Percentiles rank a stretch among this genome's conserved stretches.
These are phyloP conservation scores for Monosporascus sp. DNA, from an alignment of 2,329 filamentous ascomycete species.

Conservation along the genomic window DNA sequence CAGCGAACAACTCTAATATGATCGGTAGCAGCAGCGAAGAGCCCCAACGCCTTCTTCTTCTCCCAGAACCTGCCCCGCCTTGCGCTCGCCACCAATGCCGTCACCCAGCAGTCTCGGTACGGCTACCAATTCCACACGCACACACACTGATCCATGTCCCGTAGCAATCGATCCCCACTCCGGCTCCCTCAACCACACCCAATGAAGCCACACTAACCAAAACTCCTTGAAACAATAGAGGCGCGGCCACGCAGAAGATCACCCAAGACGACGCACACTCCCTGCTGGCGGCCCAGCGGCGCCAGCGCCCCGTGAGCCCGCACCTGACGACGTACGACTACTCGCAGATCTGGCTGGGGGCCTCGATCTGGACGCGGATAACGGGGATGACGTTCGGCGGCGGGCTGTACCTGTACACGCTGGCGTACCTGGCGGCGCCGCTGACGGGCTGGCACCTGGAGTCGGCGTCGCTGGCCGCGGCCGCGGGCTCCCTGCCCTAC, in stretches of 20 bases:
- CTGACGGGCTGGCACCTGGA: constrained; percentile 61
- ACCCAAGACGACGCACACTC: constrained; percentile 47
- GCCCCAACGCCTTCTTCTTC: constrained; percentile 44
- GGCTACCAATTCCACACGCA: constrained; percentile 5
- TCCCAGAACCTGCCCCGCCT: constrained; percentile 43
- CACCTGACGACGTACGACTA: constrained; percentile 83
- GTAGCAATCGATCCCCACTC: too few relatives aligned
- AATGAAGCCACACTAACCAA: neutral
- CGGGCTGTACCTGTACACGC: constrained; percentile 71
- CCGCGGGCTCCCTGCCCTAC: constrained; percentile 55
- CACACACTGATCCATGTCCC: neutral
- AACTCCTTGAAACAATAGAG: constrained; percentile 32
- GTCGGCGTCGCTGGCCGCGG: constrained; percentile 53
- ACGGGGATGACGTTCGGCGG: constrained; percentile 72
- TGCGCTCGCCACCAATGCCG: constrained; percentile 35
- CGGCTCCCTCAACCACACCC: too few relatives aligned
- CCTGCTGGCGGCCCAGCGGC: constrained; percentile 77
- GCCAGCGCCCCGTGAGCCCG: constrained; percentile 74
- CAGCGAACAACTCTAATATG: constrained; percentile 8
- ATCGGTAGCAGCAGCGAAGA: constrained; percentile 32
- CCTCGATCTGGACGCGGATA: constrained; percentile 71
- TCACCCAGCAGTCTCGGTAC: constrained; percentile 44
- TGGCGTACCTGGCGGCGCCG: constrained; percentile 76
- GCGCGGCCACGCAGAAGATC: constrained; percentile 53
- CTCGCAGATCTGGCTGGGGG: constrained; percentile 78